A percentile compares a stretch with the other conserved stretches of the same genome.
phyloP scores from a whole-genome alignment of 768 basidiomycete species.

The Termitomyces eurrhizus region DNA sequence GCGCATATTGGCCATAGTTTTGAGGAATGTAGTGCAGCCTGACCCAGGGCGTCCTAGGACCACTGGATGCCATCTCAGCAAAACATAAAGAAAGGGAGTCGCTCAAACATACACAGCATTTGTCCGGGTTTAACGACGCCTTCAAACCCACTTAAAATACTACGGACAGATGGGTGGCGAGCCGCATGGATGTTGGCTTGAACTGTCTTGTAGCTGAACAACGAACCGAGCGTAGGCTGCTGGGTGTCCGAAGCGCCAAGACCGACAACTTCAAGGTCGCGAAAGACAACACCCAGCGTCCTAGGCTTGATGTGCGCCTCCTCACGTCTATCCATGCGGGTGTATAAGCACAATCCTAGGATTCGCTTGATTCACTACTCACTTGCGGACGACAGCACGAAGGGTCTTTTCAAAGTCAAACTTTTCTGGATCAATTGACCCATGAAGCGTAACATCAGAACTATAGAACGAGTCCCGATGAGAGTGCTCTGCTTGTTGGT shows the following conservation, averaged over 20 bases:
- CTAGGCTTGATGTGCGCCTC: conserved; percentile 20
- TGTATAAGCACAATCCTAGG: neutral
- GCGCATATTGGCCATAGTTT: conserved; percentile 73
- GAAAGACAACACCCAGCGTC: conserved; percentile 47
- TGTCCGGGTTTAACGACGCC: conserved; percentile 65
- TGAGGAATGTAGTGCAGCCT: conserved; percentile 83
- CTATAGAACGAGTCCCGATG: conserved; percentile 9
- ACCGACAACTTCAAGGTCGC: conserved; percentile 50
- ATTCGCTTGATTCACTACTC: conserved; percentile 3
- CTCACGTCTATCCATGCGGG: conserved; percentile 7
- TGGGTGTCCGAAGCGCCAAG: conserved; percentile 37
- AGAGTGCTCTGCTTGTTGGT: conserved; percentile 8
- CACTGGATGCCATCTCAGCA: conserved; percentile 35
- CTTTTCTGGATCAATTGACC: conserved; percentile 20
- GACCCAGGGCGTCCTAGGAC: conserved; percentile 87
- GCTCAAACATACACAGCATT: conserved; percentile 61
- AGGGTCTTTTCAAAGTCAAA: conserved; percentile 29
- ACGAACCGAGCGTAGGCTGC: conserved; percentile 50
- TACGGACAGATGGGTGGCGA: conserved; percentile 60
- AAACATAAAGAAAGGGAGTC: neutral
- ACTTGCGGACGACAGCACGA: conserved; percentile 23
- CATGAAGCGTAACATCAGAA: conserved; percentile 17
- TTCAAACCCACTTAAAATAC: conserved; percentile 59
- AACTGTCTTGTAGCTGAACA: conserved; percentile 42
- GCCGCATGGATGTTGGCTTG: conserved; percentile 33